Evolutionary conservation across 495 filamentous ascomycete genomes (phyloP).

Genomic region (Chaetomium cochliodes): DNA sequence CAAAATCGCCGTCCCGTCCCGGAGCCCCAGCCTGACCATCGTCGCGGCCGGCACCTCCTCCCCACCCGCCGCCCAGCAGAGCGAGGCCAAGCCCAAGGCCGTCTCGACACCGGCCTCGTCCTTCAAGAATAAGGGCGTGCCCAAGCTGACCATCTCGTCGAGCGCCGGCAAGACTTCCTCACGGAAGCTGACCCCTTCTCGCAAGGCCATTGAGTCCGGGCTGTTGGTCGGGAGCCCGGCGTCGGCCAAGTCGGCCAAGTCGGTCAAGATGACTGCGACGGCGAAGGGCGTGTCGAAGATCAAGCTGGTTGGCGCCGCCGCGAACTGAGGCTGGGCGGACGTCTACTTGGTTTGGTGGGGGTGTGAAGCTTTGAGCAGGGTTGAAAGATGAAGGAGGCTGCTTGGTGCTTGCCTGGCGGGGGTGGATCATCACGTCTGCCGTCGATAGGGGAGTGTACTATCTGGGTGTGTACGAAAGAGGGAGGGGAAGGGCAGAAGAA

Average conservation of each 20-base stretch:
- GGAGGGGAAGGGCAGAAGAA: background rate
- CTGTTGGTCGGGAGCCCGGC: background rate
- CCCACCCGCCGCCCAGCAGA: background rate
- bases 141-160: background rate
- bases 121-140: background rate
- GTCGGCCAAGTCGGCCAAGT: background rate
- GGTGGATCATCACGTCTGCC: background rate
- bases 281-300: background rate
- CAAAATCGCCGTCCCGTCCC: conserved; percentile 10
- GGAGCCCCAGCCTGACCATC: conserved; percentile 30
- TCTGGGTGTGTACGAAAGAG: background rate
- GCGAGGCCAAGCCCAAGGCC: too few species aligned
- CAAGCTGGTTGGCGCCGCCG: background rate
- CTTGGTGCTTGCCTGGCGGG: background rate
- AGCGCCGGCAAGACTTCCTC: conserved; percentile 17
- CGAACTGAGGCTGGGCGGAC: background rate
- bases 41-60: conserved; percentile 24
- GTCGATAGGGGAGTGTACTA: background rate
- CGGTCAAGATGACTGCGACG: background rate
- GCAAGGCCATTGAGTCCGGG: conserved; percentile 28
- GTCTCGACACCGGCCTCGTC: background rate
- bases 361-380: too few species aligned
- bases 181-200: conserved; percentile 29
- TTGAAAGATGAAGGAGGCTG: background rate
- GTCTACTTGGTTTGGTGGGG: background rate